Conservation (phyloP, 129 eudicot species). For the Arctium minus region DNA sequence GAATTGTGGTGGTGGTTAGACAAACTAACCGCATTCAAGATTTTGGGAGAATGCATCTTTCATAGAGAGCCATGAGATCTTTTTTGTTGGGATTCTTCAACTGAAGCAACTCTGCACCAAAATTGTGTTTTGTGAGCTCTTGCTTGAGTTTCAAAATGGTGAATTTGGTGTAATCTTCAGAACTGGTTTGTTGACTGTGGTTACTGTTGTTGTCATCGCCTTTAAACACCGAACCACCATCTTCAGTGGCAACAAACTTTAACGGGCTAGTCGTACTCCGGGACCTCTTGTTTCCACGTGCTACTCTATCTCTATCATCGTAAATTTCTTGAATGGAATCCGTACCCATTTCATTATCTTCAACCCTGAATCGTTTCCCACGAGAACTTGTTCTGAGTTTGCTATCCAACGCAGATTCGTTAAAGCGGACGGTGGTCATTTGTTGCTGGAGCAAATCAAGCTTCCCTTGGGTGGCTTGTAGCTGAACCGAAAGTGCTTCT, state of each 20-base stretch:
- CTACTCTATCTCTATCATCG: conserved; percentile 29
- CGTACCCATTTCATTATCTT: conserved; percentile 66
- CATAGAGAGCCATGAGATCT: conserved; percentile 84
- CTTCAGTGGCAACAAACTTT: conserved; percentile 50
- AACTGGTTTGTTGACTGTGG: conserved; percentile 43
- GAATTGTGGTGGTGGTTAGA: not conserved
- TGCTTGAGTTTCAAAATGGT: conserved; percentile 74
- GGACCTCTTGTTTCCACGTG: conserved; percentile 62
- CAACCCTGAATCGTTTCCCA: conserved; percentile 69
- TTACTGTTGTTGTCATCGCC: conserved; percentile 53
- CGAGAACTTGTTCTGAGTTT: conserved; percentile 73
- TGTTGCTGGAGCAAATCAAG: conserved; percentile 82
- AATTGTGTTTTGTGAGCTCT: conserved; percentile 73
- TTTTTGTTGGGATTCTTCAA: conserved; percentile 69
- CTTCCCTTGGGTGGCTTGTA: conserved; percentile 84
- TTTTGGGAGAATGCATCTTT: conserved; percentile 63
- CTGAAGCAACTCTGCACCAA: conserved; percentile 81
- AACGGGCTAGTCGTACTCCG: conserved; percentile 62
- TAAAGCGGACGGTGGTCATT: conserved; percentile 62
- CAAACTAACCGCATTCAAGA: conserved; percentile 29
- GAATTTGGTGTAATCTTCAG: conserved; percentile 77
- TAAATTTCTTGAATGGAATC: conserved; percentile 68
- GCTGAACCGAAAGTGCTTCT: conserved; percentile 81
- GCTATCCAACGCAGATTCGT: conserved; percentile 73
- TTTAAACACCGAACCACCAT: conserved; percentile 68